Evolutionary conservation across 345 rosid species (phyloP).

Genomic region (Gossypium ekmanianum): DNA sequence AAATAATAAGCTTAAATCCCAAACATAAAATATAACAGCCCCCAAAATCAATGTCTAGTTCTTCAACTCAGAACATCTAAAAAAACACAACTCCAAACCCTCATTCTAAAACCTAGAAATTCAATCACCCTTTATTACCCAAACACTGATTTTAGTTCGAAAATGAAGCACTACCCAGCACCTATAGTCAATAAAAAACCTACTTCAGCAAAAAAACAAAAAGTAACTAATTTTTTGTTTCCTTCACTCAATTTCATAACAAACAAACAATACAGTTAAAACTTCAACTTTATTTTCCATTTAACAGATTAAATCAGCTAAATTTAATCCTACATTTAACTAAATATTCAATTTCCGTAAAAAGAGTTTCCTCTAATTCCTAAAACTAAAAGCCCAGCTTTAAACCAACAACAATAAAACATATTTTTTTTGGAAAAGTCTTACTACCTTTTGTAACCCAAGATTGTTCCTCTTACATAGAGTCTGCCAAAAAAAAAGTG

Average conservation of each 20-base stretch:
- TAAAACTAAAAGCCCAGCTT: neutral
- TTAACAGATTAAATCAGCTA: neutral
- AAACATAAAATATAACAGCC: neutral
- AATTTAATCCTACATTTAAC: neutral
- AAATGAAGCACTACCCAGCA: neutral
- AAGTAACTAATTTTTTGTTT: neutral
- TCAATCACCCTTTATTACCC: neutral
- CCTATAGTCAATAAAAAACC: neutral
- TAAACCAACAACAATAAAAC: neutral
- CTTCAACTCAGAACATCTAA: neutral
- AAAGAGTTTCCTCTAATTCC: neutral
- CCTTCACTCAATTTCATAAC: neutral
- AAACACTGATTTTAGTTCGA: neutral
- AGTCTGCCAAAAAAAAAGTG: slow-evolving; percentile 37
- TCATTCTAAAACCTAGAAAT: neutral
- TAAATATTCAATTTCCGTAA: neutral
- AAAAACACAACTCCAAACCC: neutral
- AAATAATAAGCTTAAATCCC: neutral
- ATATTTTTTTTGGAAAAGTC: neutral
- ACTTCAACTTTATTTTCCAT: neutral
- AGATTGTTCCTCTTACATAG: slow-evolving; percentile 77
- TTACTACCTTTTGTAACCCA: slow-evolving; percentile 79
- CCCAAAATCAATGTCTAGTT: neutral
- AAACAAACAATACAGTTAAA: neutral
- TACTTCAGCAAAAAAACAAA: neutral